Evolutionary conservation across 257 asterid species (phyloP).

Genomic region (Solanum peruvianum): DNA sequence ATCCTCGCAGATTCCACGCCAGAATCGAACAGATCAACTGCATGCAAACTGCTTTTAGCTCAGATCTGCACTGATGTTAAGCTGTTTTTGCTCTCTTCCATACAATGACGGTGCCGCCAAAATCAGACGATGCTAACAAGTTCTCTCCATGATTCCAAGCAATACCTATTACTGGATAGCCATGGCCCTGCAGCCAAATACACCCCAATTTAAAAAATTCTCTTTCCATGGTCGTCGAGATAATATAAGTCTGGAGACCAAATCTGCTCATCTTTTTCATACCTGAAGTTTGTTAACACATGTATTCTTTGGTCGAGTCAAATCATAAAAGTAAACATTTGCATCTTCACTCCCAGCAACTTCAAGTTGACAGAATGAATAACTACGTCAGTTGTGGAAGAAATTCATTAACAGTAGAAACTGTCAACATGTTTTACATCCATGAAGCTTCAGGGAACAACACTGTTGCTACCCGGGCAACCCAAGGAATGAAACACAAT

Average conservation of each 20-base stretch:
- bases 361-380: constrained; percentile 13
- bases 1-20: neutral
- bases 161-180: constrained; percentile 82
- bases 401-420: neutral
- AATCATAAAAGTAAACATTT: constrained; percentile 87
- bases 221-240: neutral
- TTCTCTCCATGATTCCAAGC: constrained; percentile 99
- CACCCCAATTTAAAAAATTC: neutral
- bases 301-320: constrained; percentile 77
- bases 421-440: neutral
- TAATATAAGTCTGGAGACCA: neutral
- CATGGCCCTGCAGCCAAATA: constrained; percentile 62
- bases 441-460: neutral
- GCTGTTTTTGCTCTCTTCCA: constrained; percentile 86
- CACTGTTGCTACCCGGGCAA: neutral
- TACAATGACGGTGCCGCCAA: constrained; percentile 93
- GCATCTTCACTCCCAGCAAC: constrained; percentile 99
- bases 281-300: constrained; percentile 99
- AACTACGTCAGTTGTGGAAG: constrained; percentile 8
- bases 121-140: constrained; percentile 90
- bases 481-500: neutral
- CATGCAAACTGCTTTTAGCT: neutral
- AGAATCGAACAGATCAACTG: neutral
- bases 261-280: neutral
- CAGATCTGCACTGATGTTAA: neutral